Percentiles rank a stretch among this genome's conserved stretches.
Evolutionary conservation across 805 yeast species (phyloP).

Genomic region (Lipomyces kockii): DNA sequence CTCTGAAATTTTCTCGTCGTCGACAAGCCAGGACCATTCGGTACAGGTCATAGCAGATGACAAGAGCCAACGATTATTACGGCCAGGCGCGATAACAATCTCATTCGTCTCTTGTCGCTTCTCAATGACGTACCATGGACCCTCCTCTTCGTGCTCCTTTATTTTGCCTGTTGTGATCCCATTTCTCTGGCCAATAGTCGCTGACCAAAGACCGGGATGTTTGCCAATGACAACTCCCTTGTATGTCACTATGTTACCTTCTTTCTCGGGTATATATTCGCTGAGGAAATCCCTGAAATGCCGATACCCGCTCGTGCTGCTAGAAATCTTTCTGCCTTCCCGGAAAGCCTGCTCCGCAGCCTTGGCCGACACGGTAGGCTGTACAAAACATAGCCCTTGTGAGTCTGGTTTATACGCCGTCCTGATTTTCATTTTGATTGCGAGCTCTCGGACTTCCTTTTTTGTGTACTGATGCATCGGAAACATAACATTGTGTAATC

Average conservation of each 20-base stretch:
- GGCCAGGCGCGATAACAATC: constrained; percentile 76
- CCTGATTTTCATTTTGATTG: constrained; percentile 56
- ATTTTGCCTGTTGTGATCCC: constrained; percentile 89
- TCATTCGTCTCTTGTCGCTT: constrained; percentile 70
- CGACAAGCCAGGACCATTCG: constrained; percentile 58
- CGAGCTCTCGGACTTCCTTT: constrained; percentile 73
- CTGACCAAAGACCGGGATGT: constrained; percentile 90
- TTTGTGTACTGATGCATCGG: constrained; percentile 83
- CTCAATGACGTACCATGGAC: constrained; percentile 85
- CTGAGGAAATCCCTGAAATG: constrained; percentile 68
- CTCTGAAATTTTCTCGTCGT: constrained; percentile 1
- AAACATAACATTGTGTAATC: constrained; percentile 59
- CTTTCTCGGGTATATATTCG: constrained; percentile 72
- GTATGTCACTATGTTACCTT: constrained; percentile 79
- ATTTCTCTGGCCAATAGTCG: constrained; percentile 89
- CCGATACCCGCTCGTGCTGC: constrained; percentile 21
- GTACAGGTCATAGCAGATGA: constrained; percentile 51
- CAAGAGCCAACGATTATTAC: constrained; percentile 61
- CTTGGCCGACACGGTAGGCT: constrained; percentile 44
- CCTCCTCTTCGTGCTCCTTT: constrained; percentile 64
- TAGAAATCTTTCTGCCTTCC: constrained; percentile 17
- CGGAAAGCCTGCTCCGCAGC: constrained; percentile 20
- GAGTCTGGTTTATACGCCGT: constrained; percentile 88
- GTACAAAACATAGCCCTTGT: constrained; percentile 92
- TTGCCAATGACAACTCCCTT: constrained; percentile 77